Base-by-base conservation (phyloP, 805 yeast species). In the Ogataea nonfermentans region DNA sequence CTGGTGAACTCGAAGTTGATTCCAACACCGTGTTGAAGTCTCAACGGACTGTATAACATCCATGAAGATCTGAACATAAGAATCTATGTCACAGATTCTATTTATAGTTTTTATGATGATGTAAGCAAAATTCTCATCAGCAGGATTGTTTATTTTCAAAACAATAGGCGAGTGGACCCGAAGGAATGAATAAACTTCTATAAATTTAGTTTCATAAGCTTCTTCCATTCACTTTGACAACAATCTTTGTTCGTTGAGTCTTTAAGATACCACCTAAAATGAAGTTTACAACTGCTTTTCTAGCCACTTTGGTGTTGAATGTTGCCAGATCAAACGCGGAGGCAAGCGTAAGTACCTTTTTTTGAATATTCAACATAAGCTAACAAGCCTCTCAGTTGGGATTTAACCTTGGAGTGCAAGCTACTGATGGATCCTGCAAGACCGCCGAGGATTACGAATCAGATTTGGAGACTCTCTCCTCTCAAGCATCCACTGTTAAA, bases 371-470 rank as follows among this genome's bases (percentile, higher is more conserved):
- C 24, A 26, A 19, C 12, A 23, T n/a, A 4, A 5, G 22, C 27
- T 37, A 44, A 37, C 43, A 41, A 37, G 32, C 17, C n/a, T n/a
- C 17, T 6, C 24, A 37, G 46, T 39, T 89, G 48, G 95, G 90
- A 44, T 81, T 90, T 73, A 82, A 87, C 74, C 68, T 89, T 46
- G 96, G 97, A 66, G 95, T 84, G 53, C 68, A 85, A 66, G 79
- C 80, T 57, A 75, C 79, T 61, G 64, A 71, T 32, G 93, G 89
- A 53, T 68, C 74, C 57, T 89, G 96, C 74, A 90, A 89, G 67
- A 56, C 76, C 41, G 72, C 85, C 34, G 61, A 66, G 12, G 95
- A 88, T 56, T 91, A 79, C 67, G 73, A 72, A 53, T 51, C 66
- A 34, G 97, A 90, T 61, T 73, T 91, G 51, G 69, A 70, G 16